These are phyloP conservation scores for Yamagishiella unicocca DNA, from an alignment of 139 green algal genomes.

Conservation along the genomic window DNA sequence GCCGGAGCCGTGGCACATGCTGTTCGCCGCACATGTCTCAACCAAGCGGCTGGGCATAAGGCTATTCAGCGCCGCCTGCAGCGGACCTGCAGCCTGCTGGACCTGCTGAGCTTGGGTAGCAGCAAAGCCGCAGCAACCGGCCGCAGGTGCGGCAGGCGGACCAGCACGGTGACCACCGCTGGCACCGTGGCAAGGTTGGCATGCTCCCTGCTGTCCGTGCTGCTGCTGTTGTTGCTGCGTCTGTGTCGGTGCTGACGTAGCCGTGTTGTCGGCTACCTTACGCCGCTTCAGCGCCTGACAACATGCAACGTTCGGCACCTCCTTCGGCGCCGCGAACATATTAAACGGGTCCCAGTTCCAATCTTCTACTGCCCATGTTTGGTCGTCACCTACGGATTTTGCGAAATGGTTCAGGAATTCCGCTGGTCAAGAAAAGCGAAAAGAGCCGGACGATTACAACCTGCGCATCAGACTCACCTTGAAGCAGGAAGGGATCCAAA, in stretches of 20 bases:
- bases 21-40: conserved; percentile 2
- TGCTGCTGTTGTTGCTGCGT: conserved; percentile 27
- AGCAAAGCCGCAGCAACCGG: conserved; percentile 21
- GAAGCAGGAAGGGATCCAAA: conserved; percentile 42
- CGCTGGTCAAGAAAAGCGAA: not conserved
- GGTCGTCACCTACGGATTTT: conserved; percentile 65
- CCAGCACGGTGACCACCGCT: not conserved
- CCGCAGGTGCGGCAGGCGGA: not conserved
- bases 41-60: not conserved
- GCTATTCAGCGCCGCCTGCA: not conserved
- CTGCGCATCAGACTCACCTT: conserved; percentile 7
- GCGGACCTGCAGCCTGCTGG: not conserved
- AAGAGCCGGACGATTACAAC: not conserved
- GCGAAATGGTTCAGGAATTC: not conserved
- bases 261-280: conserved; percentile 28
- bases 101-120: not conserved
- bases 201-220: not conserved
- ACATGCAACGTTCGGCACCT: conserved; percentile 17
- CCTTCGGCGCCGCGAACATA: conserved; percentile 61
- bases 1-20: conserved; percentile 22
- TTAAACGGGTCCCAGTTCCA: conserved; percentile 71
- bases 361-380: conserved; percentile 69
- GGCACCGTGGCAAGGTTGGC: conserved; percentile 4
- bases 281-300: conserved; percentile 34
- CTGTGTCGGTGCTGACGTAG: conserved; percentile 3